Evolutionary conservation across 176 grass and related monocot genomes (phyloP).

Genomic region (Poa annua): DNA sequence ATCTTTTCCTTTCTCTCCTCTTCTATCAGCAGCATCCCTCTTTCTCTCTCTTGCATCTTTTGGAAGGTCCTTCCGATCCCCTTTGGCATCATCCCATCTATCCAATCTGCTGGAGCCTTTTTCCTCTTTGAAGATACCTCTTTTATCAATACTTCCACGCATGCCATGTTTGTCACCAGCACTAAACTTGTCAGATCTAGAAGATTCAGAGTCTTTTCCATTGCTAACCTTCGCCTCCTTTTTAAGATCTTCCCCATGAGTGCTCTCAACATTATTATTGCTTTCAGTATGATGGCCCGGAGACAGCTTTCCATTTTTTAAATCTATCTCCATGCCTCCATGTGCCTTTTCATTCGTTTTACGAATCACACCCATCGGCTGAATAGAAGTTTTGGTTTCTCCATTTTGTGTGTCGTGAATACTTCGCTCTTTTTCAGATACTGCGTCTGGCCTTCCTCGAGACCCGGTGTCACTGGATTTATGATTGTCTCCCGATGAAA

Average conservation of each 20-base stretch:
- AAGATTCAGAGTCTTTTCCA: slow-evolving; percentile 42
- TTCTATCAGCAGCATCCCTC: slow-evolving; percentile 62
- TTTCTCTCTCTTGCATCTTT: slow-evolving; percentile 60
- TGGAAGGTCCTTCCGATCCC: slow-evolving; percentile 43
- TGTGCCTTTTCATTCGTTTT: slow-evolving; percentile 21
- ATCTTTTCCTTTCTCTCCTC: slow-evolving; percentile 50
- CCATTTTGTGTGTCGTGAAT: slow-evolving; percentile 31
- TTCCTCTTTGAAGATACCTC: slow-evolving; percentile 54
- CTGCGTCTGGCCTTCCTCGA: slow-evolving; percentile 10
- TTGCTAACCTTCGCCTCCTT: slow-evolving; percentile 42
- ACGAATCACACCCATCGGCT: slow-evolving; percentile 37
- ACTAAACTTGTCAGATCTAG: slow-evolving; percentile 44
- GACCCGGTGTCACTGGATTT: slow-evolving; percentile 14
- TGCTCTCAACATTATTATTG: slow-evolving; percentile 29
- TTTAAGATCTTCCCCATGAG: slow-evolving; percentile 29
- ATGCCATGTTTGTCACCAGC: slow-evolving; percentile 50
- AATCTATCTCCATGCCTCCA: slow-evolving; percentile 19
- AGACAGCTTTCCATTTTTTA: slow-evolving; percentile 33
- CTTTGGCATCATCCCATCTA: slow-evolving; percentile 49
- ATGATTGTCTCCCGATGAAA: slow-evolving; percentile 32
- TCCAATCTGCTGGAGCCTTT: slow-evolving; percentile 43
- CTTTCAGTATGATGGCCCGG: slow-evolving; percentile 39
- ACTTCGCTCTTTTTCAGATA: slow-evolving; percentile 9
- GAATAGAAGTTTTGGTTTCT: slow-evolving; percentile 19
- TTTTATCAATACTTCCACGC: slow-evolving; percentile 49